Conservation (phyloP, 768 basidiomycete genomes). For the Mrakia frigida region DNA sequence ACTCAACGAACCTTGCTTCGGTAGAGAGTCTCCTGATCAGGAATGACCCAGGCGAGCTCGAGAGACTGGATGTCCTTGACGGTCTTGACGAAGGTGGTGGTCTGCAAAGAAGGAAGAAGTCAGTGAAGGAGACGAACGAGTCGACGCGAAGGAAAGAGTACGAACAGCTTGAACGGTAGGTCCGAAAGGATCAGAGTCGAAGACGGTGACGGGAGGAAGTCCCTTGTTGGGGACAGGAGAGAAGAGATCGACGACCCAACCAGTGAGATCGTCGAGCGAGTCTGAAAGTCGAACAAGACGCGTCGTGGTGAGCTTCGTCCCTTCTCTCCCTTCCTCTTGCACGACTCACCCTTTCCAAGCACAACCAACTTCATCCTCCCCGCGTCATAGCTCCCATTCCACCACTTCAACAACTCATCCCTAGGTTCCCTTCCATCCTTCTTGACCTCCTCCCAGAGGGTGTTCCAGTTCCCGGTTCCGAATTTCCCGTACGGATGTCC, state of each 20-base stretch:
- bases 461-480: conserved; percentile 66
- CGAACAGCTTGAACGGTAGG: conserved; percentile 34
- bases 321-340: background rate
- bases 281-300: conserved; percentile 49
- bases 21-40: conserved; percentile 43
- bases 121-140: background rate
- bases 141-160: background rate
- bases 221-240: conserved; percentile 65
- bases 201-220: conserved; percentile 38
- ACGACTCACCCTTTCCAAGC: conserved; percentile 62
- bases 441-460: conserved; percentile 46
- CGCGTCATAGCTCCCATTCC: conserved; percentile 73
- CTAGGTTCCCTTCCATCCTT: conserved; percentile 45
- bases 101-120: conserved; percentile 37
- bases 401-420: conserved; percentile 64
- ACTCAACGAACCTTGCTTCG: conserved; percentile 54
- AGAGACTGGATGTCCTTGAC: conserved; percentile 79
- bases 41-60: conserved; percentile 56
- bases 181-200: conserved; percentile 35
- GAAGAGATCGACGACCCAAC: conserved; percentile 61
- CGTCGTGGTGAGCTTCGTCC: background rate
- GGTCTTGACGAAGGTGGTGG: conserved; percentile 62
- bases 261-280: conserved; percentile 65
- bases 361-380: conserved; percentile 77
- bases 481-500: conserved; percentile 89